Evolutionary conservation across 257 asterid species (phyloP).

Genomic region (Buddleja alternifolia): DNA sequence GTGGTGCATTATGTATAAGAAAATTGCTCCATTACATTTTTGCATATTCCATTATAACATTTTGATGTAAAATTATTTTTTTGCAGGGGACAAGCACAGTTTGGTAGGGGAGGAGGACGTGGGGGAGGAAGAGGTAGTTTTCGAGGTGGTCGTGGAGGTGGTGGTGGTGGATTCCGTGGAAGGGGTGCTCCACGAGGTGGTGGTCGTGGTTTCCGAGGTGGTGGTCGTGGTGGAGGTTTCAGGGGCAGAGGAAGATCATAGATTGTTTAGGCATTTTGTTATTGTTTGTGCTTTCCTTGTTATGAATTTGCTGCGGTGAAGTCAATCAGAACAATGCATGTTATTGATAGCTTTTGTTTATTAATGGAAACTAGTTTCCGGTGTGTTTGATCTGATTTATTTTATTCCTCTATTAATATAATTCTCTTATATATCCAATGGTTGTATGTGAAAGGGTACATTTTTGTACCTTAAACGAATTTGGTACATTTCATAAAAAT

Average conservation of each 20-base stretch:
- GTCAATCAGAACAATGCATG: constrained; percentile 4
- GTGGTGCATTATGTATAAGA: background rate
- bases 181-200: constrained; percentile 74
- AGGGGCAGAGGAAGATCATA: constrained; percentile 82
- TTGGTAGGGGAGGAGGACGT: constrained; percentile 60
- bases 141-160: constrained; percentile 54
- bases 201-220: constrained; percentile 68
- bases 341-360: background rate
- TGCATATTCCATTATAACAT: background rate
- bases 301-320: background rate
- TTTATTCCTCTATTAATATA: too few relatives aligned
- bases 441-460: constrained; percentile 6
- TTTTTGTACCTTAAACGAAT: constrained; percentile 20
- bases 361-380: background rate
- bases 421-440: background rate
- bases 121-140: constrained; percentile 63
- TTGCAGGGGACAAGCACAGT: constrained; percentile 57
- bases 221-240: constrained; percentile 71
- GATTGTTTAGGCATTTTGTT: constrained; percentile 26
- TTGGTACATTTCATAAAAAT: background rate
- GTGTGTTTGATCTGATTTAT: background rate
- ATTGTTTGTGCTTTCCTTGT: background rate
- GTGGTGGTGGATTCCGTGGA: constrained; percentile 67
- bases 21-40: background rate
- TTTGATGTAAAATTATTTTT: background rate